Base-by-base conservation (phyloP, 2,329 filamentous ascomycete species). In the Penicillium concentricum region DNA sequence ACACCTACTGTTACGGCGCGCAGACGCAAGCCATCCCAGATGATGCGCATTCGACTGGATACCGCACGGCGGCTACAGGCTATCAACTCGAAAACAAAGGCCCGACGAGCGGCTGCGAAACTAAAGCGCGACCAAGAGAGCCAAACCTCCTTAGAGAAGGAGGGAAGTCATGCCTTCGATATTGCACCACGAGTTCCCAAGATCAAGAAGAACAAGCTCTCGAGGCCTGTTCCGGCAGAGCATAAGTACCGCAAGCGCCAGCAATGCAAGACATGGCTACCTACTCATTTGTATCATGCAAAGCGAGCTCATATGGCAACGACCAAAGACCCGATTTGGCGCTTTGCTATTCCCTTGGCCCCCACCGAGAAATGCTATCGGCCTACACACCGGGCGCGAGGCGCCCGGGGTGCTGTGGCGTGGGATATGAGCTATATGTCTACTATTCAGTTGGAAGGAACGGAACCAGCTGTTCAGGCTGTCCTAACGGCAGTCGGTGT, bases 391-490 rank as follows among this genome's bases (percentile, higher is more conserved):
- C 86, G 92, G 61, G 88, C 91, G 22, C 85, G 87, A 51, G 86
- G 87, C 28, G 82, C 87, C 51, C 85, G 87, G 62, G 92, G 94
- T 5, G 88, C 88, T 22, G 80, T 97, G 42, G 87, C 87, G 1
- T 97, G 93, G 92, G 94, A 99, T 74, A 90, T 86, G 79, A 97
- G 92, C 72, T 99, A 97, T 71, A 89, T 94, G 79, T 90, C 90
- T 64, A 96, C 91, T 1, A 88, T 97, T 62, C 83, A 87, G 15
- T 71, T 97, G 4, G 87, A 88, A 63, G 94, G 92, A 0, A 76
- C 79, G 15, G 78, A 84, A 39, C 74, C 78, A 30, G 87, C 87
- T 51, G 77, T 96, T 39, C 79, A 86, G 54, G 82, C 83, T 37
- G 79, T 93, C 10, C 72, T 97, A 34, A 85, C 79, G 66, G 81